These are phyloP conservation scores for Yamadazyma philogaea DNA, from an alignment of 805 yeast genomes.

Conservation along the genomic window DNA sequence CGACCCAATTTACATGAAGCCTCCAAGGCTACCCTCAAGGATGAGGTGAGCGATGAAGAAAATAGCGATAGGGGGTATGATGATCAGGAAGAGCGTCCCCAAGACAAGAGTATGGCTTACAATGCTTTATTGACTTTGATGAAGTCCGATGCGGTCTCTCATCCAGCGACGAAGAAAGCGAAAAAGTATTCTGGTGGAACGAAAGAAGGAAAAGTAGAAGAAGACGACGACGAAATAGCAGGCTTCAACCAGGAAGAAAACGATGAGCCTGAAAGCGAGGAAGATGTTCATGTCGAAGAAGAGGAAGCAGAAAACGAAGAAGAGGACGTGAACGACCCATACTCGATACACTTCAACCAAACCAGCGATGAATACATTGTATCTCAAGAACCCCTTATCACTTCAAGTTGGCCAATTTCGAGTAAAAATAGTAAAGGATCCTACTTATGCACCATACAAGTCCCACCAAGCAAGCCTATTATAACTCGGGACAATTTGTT, in stretches of 20 bases:
- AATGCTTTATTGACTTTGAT: constrained; percentile 65
- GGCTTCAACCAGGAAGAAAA: constrained; percentile 29
- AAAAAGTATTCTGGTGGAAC: no score
- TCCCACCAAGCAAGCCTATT: constrained; percentile 27
- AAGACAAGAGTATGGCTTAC: constrained; percentile 49
- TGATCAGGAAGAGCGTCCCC: constrained; percentile 10
- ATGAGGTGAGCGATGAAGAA: constrained; percentile 15
- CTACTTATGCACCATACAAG: constrained; percentile 32
- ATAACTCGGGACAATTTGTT: constrained; percentile 6
- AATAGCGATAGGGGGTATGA: constrained; percentile 1
- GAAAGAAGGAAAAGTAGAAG: constrained; percentile 16
- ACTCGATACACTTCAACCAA: constrained; percentile 69
- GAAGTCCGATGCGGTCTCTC: constrained; percentile 36
- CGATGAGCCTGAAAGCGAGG: constrained; percentile 18
- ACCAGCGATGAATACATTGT: constrained; percentile 39
- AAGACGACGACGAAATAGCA: constrained; percentile 32
- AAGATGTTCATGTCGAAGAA: constrained; percentile 22
- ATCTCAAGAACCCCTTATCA: constrained; percentile 20
- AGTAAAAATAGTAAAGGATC: constrained; percentile 19
- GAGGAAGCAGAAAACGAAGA: constrained; percentile 30
- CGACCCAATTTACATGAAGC: constrained; percentile 20
- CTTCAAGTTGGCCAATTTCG: constrained; percentile 27
- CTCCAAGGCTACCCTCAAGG: constrained; percentile 4
- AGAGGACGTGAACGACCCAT: constrained; percentile 58
- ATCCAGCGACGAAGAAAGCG: constrained; percentile 9